A percentile compares a stretch with the other conserved stretches of the same genome.
phyloP scores from a whole-genome alignment of 371 early-diverging fungal genomes.

The Nematocida minor region DNA sequence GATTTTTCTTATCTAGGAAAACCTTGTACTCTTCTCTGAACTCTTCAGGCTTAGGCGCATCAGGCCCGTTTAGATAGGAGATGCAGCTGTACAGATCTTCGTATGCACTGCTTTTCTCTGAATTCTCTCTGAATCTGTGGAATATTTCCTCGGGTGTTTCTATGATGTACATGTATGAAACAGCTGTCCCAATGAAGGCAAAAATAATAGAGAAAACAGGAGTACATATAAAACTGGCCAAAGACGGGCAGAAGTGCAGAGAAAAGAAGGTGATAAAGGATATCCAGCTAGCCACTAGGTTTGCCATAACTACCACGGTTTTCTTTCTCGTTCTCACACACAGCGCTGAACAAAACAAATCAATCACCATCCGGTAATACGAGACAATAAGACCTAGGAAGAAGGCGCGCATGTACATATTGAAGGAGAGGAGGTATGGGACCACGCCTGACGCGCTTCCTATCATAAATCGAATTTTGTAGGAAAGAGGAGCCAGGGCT shows the following conservation, averaged over 20 bases:
- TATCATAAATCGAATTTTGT: constrained; percentile 21
- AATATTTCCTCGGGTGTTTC: constrained; percentile 48
- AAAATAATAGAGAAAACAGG: neutral
- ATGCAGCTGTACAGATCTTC: constrained; percentile 29
- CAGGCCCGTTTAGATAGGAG: constrained; percentile 23
- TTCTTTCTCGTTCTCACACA: constrained; percentile 33
- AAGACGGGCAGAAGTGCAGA: constrained; percentile 22
- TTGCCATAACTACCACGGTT: neutral
- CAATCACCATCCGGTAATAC: constrained; percentile 9
- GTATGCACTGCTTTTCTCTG: constrained; percentile 19
- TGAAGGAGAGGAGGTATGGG: constrained; percentile 5
- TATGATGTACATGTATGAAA: constrained; percentile 23
- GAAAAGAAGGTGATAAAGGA: constrained; percentile 28
- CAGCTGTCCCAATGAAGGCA: neutral
- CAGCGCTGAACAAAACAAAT: constrained; percentile 11
- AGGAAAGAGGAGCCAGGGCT: constrained; percentile 12
- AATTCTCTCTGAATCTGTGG: neutral
- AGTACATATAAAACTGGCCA: neutral
- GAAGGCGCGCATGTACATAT: neutral
- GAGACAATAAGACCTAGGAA: constrained; percentile 20
- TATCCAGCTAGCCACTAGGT: constrained; percentile 19
- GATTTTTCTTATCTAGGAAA: constrained; percentile 2
- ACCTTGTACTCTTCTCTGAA: constrained; percentile 25
- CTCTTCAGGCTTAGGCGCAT: neutral
- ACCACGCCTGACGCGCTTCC: neutral